Base-by-base conservation (phyloP, 2,329 filamentous ascomycete species). In the Fusarium anguioides region DNA sequence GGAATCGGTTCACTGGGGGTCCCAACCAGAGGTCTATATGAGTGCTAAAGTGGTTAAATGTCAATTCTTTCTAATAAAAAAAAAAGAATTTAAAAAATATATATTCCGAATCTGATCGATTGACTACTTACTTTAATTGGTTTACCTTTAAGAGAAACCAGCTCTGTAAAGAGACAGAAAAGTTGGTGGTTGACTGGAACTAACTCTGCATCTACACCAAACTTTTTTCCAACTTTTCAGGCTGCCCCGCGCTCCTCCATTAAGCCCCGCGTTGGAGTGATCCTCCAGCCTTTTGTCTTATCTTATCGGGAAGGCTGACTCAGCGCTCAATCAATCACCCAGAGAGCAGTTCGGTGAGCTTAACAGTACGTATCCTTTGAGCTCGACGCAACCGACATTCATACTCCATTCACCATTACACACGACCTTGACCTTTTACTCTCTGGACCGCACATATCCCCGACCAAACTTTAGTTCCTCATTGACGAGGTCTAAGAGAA, bases 81-180 rank as follows among this genome's bases (percentile, higher is more conserved):
- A n/a, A n/a, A n/a, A 9, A 26, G 4, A 18, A 49, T 20, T 8
- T 12, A n/a, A 12, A 2, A 23, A n/a, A n/a, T n/a, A n/a, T n/a
- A n/a, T n/a, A n/a, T n/a, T n/a, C n/a, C n/a, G n/a, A n/a, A n/a
- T n/a, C n/a, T n/a, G 17, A 39, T 26, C 15, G 23, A 26, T 40
- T 24, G n/a, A 1, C 15, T 8, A 46, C 49, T 47, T 21, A 51
- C 27, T 61, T 51, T 54, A 64, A 72, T 70, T 61, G 68, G 58
- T 45, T 66, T 37, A 44, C 69, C 42, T 49, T 50, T 54, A 39
- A 69, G 54, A 66, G 69, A 55, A 66, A 57, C 60, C 67, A 72
- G 67, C 65, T 69, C 64, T 59, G 18, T 36, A 20, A 62, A 56
- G 49, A 66, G 45, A 27, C 44, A 64, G 27, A 64, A 64, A n/a